Percentiles rank a stretch among this genome's conserved stretches.
phyloP scores from a whole-genome alignment of 2,329 filamentous ascomycete genomes.

The Pestalotiopsis sp. region DNA sequence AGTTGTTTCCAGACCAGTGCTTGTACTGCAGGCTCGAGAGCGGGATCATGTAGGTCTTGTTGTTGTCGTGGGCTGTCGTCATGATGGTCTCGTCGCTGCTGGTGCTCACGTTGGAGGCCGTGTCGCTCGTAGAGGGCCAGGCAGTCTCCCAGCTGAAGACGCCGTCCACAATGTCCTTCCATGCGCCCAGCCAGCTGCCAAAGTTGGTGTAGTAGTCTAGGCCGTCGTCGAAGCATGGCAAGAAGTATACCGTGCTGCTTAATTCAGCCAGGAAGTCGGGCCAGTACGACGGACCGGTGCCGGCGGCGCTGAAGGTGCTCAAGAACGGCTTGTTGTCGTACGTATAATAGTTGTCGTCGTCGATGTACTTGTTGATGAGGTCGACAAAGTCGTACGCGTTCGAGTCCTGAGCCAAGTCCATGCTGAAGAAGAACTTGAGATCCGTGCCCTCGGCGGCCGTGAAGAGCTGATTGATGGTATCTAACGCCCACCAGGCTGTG shows the following conservation, averaged over 20 bases:
- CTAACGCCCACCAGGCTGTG: constrained; percentile 22
- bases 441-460: constrained; percentile 24
- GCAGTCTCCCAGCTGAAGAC: constrained; percentile 38
- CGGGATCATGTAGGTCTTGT: constrained; percentile 36
- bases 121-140: constrained; percentile 30
- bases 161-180: constrained; percentile 32
- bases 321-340: constrained; percentile 29
- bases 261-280: constrained; percentile 24
- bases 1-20: constrained; percentile 29
- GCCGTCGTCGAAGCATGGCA: constrained; percentile 32
- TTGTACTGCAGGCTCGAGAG: constrained; percentile 33
- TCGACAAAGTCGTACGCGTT: constrained; percentile 24
- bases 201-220: constrained; percentile 31
- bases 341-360: constrained; percentile 28
- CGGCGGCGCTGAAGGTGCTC: constrained; percentile 28
- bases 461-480: constrained; percentile 30
- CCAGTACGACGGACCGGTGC: constrained; percentile 25
- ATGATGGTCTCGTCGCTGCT: constrained; percentile 23
- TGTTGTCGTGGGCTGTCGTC: constrained; percentile 20
- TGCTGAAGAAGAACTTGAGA: constrained; percentile 37
- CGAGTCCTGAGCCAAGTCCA: constrained; percentile 30
- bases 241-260: constrained; percentile 30
- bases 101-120: constrained; percentile 26
- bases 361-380: constrained; percentile 25
- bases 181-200: constrained; percentile 26